Base-by-base conservation (phyloP, 2,329 filamentous ascomycete genomes). In the Lomentospora prolificans region DNA sequence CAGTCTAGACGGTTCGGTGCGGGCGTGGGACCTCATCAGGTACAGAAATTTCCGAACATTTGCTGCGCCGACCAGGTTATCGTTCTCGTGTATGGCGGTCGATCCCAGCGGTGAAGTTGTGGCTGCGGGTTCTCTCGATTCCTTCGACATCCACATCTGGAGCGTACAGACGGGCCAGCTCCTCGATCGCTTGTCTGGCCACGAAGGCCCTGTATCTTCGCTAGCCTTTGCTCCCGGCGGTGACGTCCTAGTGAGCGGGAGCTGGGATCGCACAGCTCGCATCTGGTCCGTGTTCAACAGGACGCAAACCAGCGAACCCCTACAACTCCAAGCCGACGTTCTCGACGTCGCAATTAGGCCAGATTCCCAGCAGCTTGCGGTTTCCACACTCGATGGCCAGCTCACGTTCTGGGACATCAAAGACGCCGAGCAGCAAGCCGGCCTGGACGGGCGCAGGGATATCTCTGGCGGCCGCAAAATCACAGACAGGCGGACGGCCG, bases 41-140 rank as follows among this genome's bases (percentile, higher is more conserved):
- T 99, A 96, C 72, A 85, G 94, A 63, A 99, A 97, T 71, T 99
- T 99, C 75, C 81, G 91, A 63, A 97, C 95, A 0, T 99, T 99
- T 65, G 97, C 94, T 10, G 92, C 94, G 1, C 91, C 94, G 0
- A 91, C 89, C 30, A 80, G 92, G 56, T 74, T 97, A 25, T 95
- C 91, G 0, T 99, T 97, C 71, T 92, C 90, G 14, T 95, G 89
- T 57, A 80, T 99, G 68, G 90, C 94, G 1, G 90, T 97, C n/a
- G 95, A 99, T 62, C 91, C 94, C 0, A 96, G 90, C 60, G 94
- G 94, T 55, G 95, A 99, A 69, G 89, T 99, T 7, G 88, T 99
- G 3, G 95, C 92, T 58, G 94, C 94, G 8, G 94, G 92, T 2
- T 97, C 92, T 1, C 78, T 95, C 14, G 94, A 99, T 68, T 96